Evolutionary conservation across 169 alveolate genomes (phyloP).

Genomic region (Plasmodium relictum): DNA sequence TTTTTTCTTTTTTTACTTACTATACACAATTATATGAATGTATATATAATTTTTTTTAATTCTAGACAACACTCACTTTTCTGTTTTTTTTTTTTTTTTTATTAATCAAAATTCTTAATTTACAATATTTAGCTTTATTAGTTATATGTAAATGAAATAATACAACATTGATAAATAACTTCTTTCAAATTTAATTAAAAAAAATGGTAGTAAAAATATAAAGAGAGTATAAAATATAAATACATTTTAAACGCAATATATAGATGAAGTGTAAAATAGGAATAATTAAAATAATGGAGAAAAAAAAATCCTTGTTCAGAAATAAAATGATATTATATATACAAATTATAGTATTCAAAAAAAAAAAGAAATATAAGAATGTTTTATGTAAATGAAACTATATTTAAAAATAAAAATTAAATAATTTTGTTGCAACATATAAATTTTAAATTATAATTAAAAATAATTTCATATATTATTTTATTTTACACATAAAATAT

Average conservation of each 20-base stretch:
- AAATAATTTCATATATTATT: neutral
- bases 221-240: neutral
- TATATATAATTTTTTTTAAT: neutral
- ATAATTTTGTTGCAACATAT: neutral
- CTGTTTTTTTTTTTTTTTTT: neutral
- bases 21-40: conserved; percentile 13
- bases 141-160: neutral
- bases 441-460: neutral
- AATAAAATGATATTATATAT: neutral
- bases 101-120: neutral
- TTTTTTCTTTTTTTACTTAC: neutral
- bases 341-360: neutral
- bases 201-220: neutral
- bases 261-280: neutral
- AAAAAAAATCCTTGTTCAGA: neutral
- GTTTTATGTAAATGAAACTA: too few relatives aligned
- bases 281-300: neutral
- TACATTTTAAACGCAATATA: neutral
- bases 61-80: neutral
- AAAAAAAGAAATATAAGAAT: neutral
- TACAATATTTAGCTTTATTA: neutral
- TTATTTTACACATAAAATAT: neutral
- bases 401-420: too few relatives aligned
- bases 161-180: conserved; percentile 12
- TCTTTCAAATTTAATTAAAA: neutral